Conservation (phyloP, 257 asterid species). For the Solanum peruvianum region DNA sequence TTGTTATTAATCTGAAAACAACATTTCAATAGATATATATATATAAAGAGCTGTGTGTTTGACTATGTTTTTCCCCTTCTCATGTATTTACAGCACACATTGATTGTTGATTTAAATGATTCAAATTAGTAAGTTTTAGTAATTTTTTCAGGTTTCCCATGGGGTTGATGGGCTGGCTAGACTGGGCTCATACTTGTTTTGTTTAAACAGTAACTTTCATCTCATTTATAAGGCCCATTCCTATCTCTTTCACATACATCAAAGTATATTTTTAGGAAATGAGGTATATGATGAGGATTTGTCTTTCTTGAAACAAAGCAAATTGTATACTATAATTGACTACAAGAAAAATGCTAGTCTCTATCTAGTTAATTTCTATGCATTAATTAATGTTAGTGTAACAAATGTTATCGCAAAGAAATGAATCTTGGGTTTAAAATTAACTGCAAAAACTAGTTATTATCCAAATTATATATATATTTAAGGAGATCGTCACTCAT, state of each 20-base stretch:
- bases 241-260: constrained; percentile 5
- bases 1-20: background rate
- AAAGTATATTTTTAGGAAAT: background rate
- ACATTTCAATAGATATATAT: background rate
- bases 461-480: too few relatives aligned
- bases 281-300: background rate
- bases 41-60: background rate
- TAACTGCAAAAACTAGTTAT: too few relatives aligned
- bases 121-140: background rate
- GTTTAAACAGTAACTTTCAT: constrained; percentile 16
- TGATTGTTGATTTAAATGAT: background rate
- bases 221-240: constrained; percentile 12
- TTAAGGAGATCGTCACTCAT: too few relatives aligned
- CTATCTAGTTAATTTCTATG: background rate
- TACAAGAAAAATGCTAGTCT: background rate
- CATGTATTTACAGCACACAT: background rate
- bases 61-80: background rate
- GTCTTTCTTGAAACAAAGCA: background rate
- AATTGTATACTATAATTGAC: background rate
- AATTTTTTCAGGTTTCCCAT: background rate
- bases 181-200: constrained; percentile 4
- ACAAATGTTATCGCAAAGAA: background rate
- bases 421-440: background rate
- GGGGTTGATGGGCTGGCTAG: constrained; percentile 5
- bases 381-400: background rate